Evolutionary conservation across 2,329 filamentous ascomycete genomes (phyloP), one percentile per base, ranked within the genome.

Genomic region (Diplodia scrobiculata): DNA sequence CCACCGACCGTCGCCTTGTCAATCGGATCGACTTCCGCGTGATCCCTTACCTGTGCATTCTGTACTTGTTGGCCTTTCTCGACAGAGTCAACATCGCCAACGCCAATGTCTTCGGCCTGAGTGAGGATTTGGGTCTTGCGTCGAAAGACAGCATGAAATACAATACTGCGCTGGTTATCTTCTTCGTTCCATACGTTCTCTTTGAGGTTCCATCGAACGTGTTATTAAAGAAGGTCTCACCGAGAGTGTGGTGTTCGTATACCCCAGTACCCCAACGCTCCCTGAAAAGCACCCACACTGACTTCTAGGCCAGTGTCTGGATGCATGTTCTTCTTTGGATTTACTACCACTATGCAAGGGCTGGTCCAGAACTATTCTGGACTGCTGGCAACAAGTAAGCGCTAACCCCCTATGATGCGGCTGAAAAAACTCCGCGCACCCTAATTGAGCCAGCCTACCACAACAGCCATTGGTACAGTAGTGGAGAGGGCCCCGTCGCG

Each of bases 311-410:
- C 45, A 81, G 79, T 96, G 27, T 87, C 89, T 3, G 74, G 86
- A 63, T 96, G 93, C 80, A 96, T 96, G 89, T 90, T 94, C 69
- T 79, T 86, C 67, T 97, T 96, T 71, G 91, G 91, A 10, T 80
- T 96, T 68, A 85, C 89, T 52, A 91, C 89, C 21, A 82, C 91
- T 45, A 84, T 87, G 71, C 91, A 96, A 78, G 92, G 92, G 0
- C 78, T 96, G 6, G 89, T 92, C 2, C 81, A 86, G 67, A 96
- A 86, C 73, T 97, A 93, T 78, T 80, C 83, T 48, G 91, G 92
- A 1, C 81, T 97, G 17, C 83, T 97, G 59, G 84, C 87, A 0
- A 92, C 91, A 2, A 86, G 77, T 32, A 52, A 48, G 65, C 53
- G 52, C 53, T 48, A 48, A 14, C 32, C 54, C 11, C 9, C 17